Base-by-base conservation (phyloP, 2,329 filamentous ascomycete genomes). In the Rhynchosporium secalis region DNA sequence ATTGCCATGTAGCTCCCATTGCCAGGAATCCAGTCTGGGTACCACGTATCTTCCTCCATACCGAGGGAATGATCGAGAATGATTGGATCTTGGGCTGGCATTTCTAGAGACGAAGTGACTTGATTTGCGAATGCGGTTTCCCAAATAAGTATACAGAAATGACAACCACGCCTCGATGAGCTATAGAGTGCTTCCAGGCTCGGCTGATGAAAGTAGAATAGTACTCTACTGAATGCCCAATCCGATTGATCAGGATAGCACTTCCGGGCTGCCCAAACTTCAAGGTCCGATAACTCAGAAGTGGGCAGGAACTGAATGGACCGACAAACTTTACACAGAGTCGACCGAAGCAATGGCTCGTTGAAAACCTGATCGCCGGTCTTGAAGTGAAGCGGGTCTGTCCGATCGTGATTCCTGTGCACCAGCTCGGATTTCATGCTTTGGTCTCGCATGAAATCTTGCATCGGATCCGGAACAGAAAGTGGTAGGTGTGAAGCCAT, bases 191-290 rank as follows among this genome's bases (percentile, higher is more conserved):
- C 48, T 52, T 52, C 48, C 3, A 52, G n/a, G 31, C 48, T 52
- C 29, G 31, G 48, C 7, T 52, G 48, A 10, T 52, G 48, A 38
- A 52, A 38, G n/a, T 26, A 52, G 31, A 52, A 52, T 52, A 52
- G 15, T 2, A 52, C 20, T n/a, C 31, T 38, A 9, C 36, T 38
- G 9, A 52, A 52, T 8, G 48, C 31, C 31, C 48, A 52, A 15
- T 38, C 29, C 3, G 48, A 20, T 8, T 52, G 31, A 12, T 52
- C 31, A n/a, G 31, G 48, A 52, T 52, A 52, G 38, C 31, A 33
- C 8, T 4, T n/a, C 15, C 48, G 15, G 7, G 31, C 48, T 8
- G 4, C 20, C 29, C 8, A 15, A 38, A n/a, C 9, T 12, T 52
- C 48, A 38, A 4, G 13, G 4, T 52, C 31, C 10, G 48, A 38